These are phyloP conservation scores for Coriolopsis trogii DNA, from an alignment of 1,284 basidiomycete species.

Conservation along the genomic window DNA sequence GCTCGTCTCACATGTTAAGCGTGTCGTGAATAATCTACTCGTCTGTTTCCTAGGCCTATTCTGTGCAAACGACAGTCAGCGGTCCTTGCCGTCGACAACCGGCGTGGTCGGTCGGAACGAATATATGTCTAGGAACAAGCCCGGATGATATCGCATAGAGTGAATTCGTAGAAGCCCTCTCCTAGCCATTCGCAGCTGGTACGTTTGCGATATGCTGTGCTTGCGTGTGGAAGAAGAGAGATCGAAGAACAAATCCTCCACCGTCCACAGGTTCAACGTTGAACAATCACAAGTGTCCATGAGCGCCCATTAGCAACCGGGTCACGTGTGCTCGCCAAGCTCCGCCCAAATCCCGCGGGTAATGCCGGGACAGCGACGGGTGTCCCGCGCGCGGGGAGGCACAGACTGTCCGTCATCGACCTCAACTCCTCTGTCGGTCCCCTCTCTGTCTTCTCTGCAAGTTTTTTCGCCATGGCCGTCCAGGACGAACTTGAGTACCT, in stretches of 20 bases:
- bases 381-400: constrained; percentile 4
- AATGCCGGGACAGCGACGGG: constrained; percentile 13
- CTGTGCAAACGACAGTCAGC: too few relatives aligned
- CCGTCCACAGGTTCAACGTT: background rate
- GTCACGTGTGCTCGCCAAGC: constrained; percentile 3
- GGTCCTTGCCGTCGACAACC: too few relatives aligned
- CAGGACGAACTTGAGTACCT: constrained; percentile 85
- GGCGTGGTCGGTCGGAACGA: too few relatives aligned
- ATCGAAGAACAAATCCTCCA: background rate
- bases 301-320: background rate
- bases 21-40: too few relatives aligned
- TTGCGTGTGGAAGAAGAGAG: too few relatives aligned
- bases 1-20: too few relatives aligned
- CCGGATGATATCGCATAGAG: too few relatives aligned
- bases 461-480: constrained; percentile 50
- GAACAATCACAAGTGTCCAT: background rate
- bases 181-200: too few relatives aligned
- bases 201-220: too few relatives aligned
- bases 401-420: constrained; percentile 9
- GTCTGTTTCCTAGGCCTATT: too few relatives aligned
- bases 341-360: constrained; percentile 16
- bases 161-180: too few relatives aligned
- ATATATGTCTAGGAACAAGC: too few relatives aligned
- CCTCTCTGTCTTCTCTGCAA: constrained; percentile 5
- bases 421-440: constrained; percentile 13